Conservation (phyloP, 2,329 filamentous ascomycete genomes). For the Aspergillus brasiliensis region DNA sequence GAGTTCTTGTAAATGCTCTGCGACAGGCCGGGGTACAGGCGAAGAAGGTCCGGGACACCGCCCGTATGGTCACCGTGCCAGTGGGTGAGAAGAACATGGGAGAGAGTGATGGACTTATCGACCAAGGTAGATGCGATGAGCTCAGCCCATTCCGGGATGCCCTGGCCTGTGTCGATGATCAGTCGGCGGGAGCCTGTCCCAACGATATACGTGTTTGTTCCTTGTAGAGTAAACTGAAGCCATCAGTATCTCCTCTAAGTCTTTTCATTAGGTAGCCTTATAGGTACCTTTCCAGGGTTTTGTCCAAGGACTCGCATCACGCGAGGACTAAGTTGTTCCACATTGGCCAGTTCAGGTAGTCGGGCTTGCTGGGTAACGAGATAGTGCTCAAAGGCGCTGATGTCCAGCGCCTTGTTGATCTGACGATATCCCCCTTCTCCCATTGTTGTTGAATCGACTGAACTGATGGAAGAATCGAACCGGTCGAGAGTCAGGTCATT, state of each 20-base stretch:
- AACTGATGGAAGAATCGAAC: not conserved
- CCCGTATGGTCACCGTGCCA: constrained; percentile 51
- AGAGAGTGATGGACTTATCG: constrained; percentile 34
- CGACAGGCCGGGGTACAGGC: constrained; percentile 30
- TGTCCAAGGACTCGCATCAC: constrained; percentile 50
- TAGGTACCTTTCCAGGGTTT: constrained; percentile 46
- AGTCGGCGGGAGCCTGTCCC: constrained; percentile 39
- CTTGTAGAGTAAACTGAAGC: constrained; percentile 40
- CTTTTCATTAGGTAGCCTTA: not conserved
- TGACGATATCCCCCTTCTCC: constrained; percentile 25
- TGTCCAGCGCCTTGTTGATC: constrained; percentile 53
- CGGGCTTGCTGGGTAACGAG: constrained; percentile 41
- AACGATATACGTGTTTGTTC: constrained; percentile 46
- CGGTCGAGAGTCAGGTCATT: not conserved
- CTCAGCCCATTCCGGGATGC: constrained; percentile 37
- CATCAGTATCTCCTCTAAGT: no score
- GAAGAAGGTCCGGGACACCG: constrained; percentile 44
- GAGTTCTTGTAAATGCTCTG: constrained; percentile 41
- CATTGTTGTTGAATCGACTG: not conserved
- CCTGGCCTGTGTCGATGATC: constrained; percentile 42
- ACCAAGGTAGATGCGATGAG: constrained; percentile 38
- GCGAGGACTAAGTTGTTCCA: constrained; percentile 46
- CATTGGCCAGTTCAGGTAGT: constrained; percentile 42
- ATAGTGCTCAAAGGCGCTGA: constrained; percentile 54
- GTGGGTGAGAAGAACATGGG: constrained; percentile 48